phyloP scores from a whole-genome alignment of 1,139 yeast species.

The Candida sojae region DNA sequence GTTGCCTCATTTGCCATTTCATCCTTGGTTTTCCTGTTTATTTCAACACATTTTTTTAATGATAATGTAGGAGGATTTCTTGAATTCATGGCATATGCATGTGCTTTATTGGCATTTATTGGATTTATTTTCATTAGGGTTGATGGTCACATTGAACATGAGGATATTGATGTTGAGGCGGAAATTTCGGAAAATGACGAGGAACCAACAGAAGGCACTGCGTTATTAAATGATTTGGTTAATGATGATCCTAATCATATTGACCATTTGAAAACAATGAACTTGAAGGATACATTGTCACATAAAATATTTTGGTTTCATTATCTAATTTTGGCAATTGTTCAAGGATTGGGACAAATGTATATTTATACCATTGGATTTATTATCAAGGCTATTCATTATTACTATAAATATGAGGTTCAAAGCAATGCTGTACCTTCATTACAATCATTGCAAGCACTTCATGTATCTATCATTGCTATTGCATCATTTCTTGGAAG shows the following conservation, averaged over 20 bases:
- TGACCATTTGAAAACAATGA: conserved; percentile 16
- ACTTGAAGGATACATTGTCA: conserved; percentile 19
- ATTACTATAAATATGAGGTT: conserved; percentile 26
- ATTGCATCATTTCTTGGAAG: conserved; percentile 69
- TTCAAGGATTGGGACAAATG: conserved; percentile 78
- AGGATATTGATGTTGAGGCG: background rate
- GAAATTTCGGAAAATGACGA: conserved; percentile 11
- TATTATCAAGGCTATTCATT: conserved; percentile 55
- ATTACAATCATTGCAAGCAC: conserved; percentile 54
- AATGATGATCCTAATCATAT: conserved; percentile 2
- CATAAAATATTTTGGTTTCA: conserved; percentile 47
- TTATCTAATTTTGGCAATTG: conserved; percentile 55
- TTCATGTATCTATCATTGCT: conserved; percentile 74
- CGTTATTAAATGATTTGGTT: conserved; percentile 8
- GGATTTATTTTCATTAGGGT: conserved; percentile 34
- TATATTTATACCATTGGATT: conserved; percentile 77
- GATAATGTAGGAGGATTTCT: conserved; percentile 27
- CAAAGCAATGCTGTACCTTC: conserved; percentile 16
- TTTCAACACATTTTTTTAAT: conserved; percentile 22
- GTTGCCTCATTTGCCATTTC: conserved; percentile 43
- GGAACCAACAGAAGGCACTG: conserved; percentile 12
- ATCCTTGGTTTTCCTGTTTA: conserved; percentile 27
- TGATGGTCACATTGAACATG: conserved; percentile 26
- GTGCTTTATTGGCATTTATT: conserved; percentile 26
- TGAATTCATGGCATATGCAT: conserved; percentile 22